phyloP scores from a whole-genome alignment of 2,329 filamentous ascomycete species.

The Chaetomium sp. region DNA sequence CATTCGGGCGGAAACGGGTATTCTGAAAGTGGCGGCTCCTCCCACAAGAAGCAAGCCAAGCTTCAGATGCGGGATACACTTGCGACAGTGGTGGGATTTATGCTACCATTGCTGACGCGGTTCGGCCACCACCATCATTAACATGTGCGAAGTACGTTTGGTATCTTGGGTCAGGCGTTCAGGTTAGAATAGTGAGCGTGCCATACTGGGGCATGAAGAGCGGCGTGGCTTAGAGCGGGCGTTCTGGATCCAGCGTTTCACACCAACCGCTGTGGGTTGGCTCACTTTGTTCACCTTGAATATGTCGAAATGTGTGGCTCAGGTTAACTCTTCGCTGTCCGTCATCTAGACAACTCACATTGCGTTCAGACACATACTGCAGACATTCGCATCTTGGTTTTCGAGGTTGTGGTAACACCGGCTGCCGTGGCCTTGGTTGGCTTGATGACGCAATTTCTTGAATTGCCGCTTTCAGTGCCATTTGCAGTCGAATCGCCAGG shows the following conservation, averaged over 20 bases:
- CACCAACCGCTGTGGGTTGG: not conserved
- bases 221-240: slow-evolving; percentile 6
- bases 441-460: slow-evolving; percentile 11
- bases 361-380: not conserved
- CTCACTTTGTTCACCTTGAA: not conserved
- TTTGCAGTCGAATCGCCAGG: not conserved
- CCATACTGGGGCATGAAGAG: not conserved
- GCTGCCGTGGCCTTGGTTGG: not conserved
- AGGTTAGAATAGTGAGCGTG: slow-evolving; percentile 18
- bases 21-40: slow-evolving; percentile 48
- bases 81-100: slow-evolving; percentile 73
- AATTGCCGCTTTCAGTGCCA: not conserved
- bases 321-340: not conserved
- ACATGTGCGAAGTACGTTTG: not conserved
- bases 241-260: slow-evolving; percentile 18
- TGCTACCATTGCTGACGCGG: slow-evolving; percentile 75
- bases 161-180: slow-evolving; percentile 23
- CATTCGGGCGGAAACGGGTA: slow-evolving; percentile 56
- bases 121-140: slow-evolving; percentile 70
- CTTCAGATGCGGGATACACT: slow-evolving; percentile 69
- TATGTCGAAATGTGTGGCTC: not conserved
- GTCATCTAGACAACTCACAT: not conserved
- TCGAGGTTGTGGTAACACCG: not conserved
- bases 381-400: not conserved
- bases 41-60: slow-evolving; percentile 55